phyloP scores from a whole-genome alignment of 192 early-diverging fungal species.

The Hyaloraphidium curvatum region DNA sequence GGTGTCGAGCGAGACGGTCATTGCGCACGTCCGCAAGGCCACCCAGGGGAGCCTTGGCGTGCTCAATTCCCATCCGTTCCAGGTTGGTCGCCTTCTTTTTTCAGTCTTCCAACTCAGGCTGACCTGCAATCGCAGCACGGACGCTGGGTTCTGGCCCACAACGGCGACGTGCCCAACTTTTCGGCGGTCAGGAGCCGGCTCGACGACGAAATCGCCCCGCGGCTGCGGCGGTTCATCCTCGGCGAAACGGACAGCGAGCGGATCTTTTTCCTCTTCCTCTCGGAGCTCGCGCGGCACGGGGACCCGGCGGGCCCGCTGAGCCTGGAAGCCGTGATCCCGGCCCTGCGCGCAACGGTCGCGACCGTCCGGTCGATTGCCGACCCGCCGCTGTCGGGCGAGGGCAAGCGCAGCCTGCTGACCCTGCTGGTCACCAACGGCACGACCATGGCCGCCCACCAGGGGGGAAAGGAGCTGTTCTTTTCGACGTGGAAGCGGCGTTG shows the following conservation, averaged over 20 bases:
- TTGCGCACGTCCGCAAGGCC: neutral
- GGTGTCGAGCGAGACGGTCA: neutral
- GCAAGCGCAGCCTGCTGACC: neutral
- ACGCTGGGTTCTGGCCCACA: neutral
- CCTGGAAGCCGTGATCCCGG: neutral
- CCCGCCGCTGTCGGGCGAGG: neutral
- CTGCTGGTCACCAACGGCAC: neutral
- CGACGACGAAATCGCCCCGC: neutral
- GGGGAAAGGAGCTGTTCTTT: neutral
- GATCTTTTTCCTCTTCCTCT: slow-evolving; percentile 1
- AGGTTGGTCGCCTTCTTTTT: too few species aligned
- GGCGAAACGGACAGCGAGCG: neutral
- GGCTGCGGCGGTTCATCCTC: neutral
- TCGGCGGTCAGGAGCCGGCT: neutral
- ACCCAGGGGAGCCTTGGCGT: neutral
- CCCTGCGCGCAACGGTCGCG: neutral
- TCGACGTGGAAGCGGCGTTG: neutral
- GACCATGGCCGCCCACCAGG: neutral
- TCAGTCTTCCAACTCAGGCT: too few species aligned
- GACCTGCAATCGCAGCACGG: too few species aligned
- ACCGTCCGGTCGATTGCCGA: slow-evolving; percentile 1
- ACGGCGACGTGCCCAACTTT: neutral
- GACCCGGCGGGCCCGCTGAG: neutral
- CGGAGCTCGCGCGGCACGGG: neutral
- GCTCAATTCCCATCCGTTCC: slow-evolving; percentile 2